phyloP scores from a whole-genome alignment of 768 basidiomycete genomes.

The Suillus plorans region DNA sequence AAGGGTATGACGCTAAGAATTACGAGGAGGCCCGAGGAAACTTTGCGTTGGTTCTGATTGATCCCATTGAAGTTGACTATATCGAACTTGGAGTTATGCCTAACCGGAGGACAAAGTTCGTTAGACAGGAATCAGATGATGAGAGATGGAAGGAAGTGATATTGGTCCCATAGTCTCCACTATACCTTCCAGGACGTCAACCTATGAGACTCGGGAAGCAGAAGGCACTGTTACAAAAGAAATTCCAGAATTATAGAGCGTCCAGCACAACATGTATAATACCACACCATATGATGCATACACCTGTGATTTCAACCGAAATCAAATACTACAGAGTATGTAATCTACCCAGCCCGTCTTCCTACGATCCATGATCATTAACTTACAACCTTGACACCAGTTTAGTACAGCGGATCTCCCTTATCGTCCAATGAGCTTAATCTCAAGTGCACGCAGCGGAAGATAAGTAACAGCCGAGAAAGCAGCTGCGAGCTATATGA shows the following conservation, averaged over 20 bases:
- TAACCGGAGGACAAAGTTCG: constrained; percentile 58
- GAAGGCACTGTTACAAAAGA: not conserved
- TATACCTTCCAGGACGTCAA: not conserved
- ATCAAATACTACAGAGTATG: not conserved
- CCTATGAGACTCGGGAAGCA: not conserved
- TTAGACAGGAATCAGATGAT: constrained; percentile 34
- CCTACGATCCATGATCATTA: not conserved
- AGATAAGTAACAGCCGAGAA: constrained; percentile 49
- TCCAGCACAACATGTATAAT: not conserved
- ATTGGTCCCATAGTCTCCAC: constrained; percentile 53
- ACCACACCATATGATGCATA: too few relatives aligned
- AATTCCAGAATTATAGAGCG: not conserved
- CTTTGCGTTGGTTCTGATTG: constrained; percentile 72
- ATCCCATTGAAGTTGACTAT: constrained; percentile 70
- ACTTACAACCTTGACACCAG: not conserved
- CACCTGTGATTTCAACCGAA: not conserved
- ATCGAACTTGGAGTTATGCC: constrained; percentile 58
- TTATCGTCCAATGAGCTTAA: constrained; percentile 40
- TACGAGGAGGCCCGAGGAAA: constrained; percentile 58
- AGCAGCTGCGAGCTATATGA: constrained; percentile 38
- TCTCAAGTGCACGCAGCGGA: constrained; percentile 49
- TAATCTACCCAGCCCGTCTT: not conserved
- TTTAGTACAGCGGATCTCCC: not conserved
- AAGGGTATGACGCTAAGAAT: constrained; percentile 43
- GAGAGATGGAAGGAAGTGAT: constrained; percentile 58